Conservation (phyloP, 2,329 filamentous ascomycete genomes). For the Metarhizium guizhouense region DNA sequence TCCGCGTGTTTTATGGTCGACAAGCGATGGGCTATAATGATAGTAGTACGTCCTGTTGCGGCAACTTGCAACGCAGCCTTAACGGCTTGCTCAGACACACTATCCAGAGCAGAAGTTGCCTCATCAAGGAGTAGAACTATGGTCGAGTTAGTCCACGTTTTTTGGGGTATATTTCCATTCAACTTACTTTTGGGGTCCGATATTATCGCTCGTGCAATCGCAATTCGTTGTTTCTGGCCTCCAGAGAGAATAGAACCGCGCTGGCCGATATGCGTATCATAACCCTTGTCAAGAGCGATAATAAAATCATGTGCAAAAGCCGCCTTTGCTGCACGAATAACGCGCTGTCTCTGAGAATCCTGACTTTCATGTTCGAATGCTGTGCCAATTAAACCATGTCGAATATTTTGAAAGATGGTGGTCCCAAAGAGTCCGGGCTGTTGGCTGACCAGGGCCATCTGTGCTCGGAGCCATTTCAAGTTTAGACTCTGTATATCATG, state of each 20-base stretch:
- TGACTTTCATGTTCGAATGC: conserved; percentile 32
- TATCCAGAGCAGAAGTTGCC: conserved; percentile 83
- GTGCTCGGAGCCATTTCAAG: conserved; percentile 42
- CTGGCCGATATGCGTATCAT: conserved; percentile 51
- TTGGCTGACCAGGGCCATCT: conserved; percentile 45
- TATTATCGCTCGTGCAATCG: conserved; percentile 31
- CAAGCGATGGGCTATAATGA: conserved; percentile 84
- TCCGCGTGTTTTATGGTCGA: conserved; percentile 76
- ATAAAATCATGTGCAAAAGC: conserved; percentile 45
- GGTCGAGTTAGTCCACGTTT: too few relatives aligned
- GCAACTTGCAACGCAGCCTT: conserved; percentile 71
- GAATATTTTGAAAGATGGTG: conserved; percentile 42
- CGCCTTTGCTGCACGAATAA: conserved; percentile 35
- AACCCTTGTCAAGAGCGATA: conserved; percentile 33
- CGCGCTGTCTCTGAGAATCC: conserved; percentile 16
- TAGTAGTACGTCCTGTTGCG: conserved; percentile 81
- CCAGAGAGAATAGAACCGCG: conserved; percentile 50
- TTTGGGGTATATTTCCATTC: too few relatives aligned
- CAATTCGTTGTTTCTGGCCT: conserved; percentile 10
- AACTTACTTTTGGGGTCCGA: conserved; percentile 62
- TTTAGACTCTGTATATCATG: conserved; percentile 33
- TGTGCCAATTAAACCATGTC: conserved; percentile 33
- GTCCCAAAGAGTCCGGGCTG: conserved; percentile 46
- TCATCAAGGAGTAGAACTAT: conserved; percentile 82
- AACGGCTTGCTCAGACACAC: conserved; percentile 85